phyloP scores from a whole-genome alignment of 441 rosid species.

The Kokia cookei region DNA sequence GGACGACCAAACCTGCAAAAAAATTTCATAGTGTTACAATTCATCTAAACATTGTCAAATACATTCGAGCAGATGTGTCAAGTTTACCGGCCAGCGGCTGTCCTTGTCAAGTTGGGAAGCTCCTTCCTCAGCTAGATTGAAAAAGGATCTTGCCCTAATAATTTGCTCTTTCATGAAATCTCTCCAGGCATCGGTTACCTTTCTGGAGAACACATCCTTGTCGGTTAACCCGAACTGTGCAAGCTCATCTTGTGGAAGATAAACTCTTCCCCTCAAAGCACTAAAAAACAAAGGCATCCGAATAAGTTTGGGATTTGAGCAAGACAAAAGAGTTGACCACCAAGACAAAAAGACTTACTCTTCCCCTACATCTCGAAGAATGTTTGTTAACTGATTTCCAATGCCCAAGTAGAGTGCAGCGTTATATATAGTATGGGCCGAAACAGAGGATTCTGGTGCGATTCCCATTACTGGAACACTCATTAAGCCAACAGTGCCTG shows the following conservation, averaged over 20 bases:
- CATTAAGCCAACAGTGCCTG: conserved; percentile 52
- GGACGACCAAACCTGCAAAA: conserved; percentile 54
- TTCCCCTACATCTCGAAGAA: conserved; percentile 56
- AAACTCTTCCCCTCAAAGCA: conserved; percentile 45
- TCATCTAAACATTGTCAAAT: not conserved
- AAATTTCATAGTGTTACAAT: not conserved
- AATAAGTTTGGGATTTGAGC: not conserved
- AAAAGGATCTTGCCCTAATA: conserved; percentile 46
- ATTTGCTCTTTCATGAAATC: conserved; percentile 58
- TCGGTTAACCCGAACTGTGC: conserved; percentile 40
- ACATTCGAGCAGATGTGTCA: not conserved
- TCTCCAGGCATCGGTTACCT: conserved; percentile 41
- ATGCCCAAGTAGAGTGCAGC: conserved; percentile 45
- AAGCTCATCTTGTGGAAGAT: conserved; percentile 54
- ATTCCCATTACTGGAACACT: conserved; percentile 68
- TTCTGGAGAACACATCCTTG: conserved; percentile 33
- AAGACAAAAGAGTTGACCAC: not conserved
- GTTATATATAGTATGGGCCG: conserved; percentile 30
- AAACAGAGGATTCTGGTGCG: conserved; percentile 26
- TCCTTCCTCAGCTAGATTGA: conserved; percentile 49
- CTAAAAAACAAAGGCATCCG: conserved; percentile 7
- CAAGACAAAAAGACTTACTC: conserved; percentile 32
- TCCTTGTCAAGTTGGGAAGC: conserved; percentile 52
- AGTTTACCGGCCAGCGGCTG: conserved; percentile 56
- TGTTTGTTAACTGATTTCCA: conserved; percentile 56